Conservation (phyloP, 257 asterid species). For the Phtheirospermum japonicum region DNA sequence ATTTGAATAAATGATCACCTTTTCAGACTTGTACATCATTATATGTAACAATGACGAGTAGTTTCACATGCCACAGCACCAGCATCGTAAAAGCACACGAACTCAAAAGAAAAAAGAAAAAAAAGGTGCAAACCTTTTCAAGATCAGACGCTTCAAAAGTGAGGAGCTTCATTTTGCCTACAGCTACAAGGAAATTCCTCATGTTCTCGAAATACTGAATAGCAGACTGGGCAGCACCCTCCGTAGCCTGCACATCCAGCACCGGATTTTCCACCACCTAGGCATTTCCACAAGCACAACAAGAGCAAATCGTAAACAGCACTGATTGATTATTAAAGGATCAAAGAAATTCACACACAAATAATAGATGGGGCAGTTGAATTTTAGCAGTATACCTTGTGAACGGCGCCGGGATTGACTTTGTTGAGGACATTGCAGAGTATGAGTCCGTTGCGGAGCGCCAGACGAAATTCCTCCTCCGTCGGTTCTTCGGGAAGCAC, state of each 20-base stretch:
- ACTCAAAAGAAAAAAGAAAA: no score
- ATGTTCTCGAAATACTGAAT: slow-evolving; percentile 92
- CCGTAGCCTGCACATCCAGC: slow-evolving; percentile 66
- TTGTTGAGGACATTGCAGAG: slow-evolving; percentile 98
- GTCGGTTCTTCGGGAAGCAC: slow-evolving; percentile 64
- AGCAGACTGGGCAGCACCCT: slow-evolving; percentile 94
- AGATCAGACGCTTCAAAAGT: slow-evolving; percentile 90
- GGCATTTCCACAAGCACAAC: slow-evolving; percentile 16
- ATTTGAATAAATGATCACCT: no score
- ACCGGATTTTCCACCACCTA: slow-evolving; percentile 90
- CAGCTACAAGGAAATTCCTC: slow-evolving; percentile 84
- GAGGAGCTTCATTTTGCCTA: slow-evolving; percentile 77
- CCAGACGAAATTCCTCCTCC: slow-evolving; percentile 69
- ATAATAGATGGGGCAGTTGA: not conserved
- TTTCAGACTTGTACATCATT: no score
- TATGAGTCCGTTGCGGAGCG: slow-evolving; percentile 90
- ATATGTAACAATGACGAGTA: no score
- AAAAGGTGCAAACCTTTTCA: slow-evolving; percentile 57
- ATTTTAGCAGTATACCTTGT: slow-evolving; percentile 46
- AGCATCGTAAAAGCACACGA: not conserved
- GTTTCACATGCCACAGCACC: not conserved
- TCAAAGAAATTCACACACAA: not conserved
- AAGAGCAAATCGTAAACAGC: not conserved
- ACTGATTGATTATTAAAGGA: not conserved
- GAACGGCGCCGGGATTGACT: slow-evolving; percentile 88